Evolutionary conservation across 2,329 filamentous ascomycete species (phyloP), one percentile per base, ranked within the genome.

Genomic region (Scedosporium boydii): DNA sequence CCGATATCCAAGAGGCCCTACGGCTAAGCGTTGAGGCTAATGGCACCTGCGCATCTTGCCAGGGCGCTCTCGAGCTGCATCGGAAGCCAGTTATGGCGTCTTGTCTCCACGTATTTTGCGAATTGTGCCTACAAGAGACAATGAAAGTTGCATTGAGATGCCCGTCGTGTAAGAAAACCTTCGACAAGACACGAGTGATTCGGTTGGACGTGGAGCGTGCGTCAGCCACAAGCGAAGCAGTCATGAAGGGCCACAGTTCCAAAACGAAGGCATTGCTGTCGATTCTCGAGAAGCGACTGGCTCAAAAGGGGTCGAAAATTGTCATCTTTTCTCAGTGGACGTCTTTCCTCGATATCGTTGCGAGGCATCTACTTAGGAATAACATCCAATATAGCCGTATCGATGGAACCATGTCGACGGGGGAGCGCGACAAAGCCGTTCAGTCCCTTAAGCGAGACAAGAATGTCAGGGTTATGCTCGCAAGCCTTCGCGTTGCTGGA

Each of bases 21-120:
- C 86, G 89, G 64, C 78, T 96, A 6, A 86, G 85, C 65, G 88
- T 93, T 62, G 90, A 96, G 27, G 51, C 38, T 12, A 38, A 62
- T 2, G 92, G 96, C 68, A 87, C 93, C 64, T 96, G 93, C 69
- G 81, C 90, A 0, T 83, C 96, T 60, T 96, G 93, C 72, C 82
- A 93, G 38, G 91, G 96, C 34, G 76, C 78, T 0, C 78, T 93
- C 2, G 60, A 46, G 16, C 26, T 60, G n/a, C 42, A 60, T n/a
- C 84, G 85, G 27, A 77, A 83, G 3, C 90, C 92, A 0, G 85
- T 95, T 60, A 96, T 96, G 68, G 96, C 91, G 1, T 84, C 87
- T 58, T 96, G 92, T 74, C 90, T 89, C 27, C 92, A 96, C 71
- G 79, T 86, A 1, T 96, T 92, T 72, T 92, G 91, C 67, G 79